Percentiles rank a stretch among this genome's conserved stretches.
Conservation (phyloP, 768 basidiomycete species). For the Macrolepiota dolichaula region DNA sequence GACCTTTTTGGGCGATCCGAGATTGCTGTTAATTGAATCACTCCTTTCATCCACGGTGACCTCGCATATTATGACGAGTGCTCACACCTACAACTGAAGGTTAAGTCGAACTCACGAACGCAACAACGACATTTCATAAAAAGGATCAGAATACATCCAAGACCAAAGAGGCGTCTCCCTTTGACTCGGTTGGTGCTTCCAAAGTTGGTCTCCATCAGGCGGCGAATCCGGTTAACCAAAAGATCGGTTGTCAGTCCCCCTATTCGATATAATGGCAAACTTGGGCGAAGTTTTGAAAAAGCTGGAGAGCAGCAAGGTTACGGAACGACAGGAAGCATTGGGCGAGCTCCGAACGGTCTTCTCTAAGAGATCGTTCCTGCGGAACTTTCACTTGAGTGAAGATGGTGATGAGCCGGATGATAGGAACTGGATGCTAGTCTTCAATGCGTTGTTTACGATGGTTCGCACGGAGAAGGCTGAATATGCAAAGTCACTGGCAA, state of each 20-base stretch:
- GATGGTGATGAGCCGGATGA: conserved; percentile 30
- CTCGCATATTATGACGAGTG: neutral
- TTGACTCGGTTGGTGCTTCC: neutral
- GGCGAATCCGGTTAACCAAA: neutral
- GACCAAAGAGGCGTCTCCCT: neutral
- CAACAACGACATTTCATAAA: too few relatives aligned
- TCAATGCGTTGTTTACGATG: conserved; percentile 67
- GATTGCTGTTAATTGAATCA: neutral
- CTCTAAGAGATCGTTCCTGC: conserved; percentile 41
- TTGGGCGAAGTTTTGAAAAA: conserved; percentile 46
- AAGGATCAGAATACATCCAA: neutral
- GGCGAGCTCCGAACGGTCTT: conserved; percentile 48
- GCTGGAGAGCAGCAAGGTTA: conserved; percentile 61
- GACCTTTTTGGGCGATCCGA: neutral
- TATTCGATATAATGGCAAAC: conserved; percentile 25
- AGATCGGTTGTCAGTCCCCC: neutral
- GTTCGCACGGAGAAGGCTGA: conserved; percentile 61
- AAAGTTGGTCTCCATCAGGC: neutral
- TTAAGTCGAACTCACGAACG: neutral
- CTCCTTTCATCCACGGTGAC: too few relatives aligned
- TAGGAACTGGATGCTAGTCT: conserved; percentile 59
- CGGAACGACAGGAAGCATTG: conserved; percentile 67
- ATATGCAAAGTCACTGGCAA: conserved; percentile 28
- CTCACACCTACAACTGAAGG: neutral
- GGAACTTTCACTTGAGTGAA: conserved; percentile 36